Percentiles rank a stretch among this genome's conserved stretches.
phyloP scores from a whole-genome alignment of 805 yeast genomes.

The Cyberlindnera meyerae region DNA sequence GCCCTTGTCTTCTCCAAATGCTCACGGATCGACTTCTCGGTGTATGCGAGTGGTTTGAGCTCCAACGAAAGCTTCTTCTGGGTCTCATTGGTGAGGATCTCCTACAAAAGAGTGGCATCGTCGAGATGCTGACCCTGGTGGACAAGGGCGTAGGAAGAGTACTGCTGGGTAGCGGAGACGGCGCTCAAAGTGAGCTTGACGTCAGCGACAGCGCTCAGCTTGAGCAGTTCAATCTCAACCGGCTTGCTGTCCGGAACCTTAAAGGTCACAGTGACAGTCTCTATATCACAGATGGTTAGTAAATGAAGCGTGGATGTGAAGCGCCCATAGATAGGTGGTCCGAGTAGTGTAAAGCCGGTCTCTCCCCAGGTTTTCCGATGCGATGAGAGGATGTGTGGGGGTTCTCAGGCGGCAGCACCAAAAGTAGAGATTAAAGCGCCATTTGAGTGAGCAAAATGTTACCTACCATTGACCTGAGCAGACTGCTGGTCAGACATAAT shows the following conservation, averaged over 20 bases:
- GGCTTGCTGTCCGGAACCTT: slow-evolving; percentile 14
- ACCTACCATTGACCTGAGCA: slow-evolving; percentile 5
- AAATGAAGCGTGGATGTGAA: too few species aligned
- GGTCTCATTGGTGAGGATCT: slow-evolving; percentile 17
- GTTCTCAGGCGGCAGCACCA: background rate
- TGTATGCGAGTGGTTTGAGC: slow-evolving; percentile 54
- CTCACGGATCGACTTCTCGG: slow-evolving; percentile 50
- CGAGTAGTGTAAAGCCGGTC: too few species aligned
- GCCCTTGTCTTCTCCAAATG: slow-evolving; percentile 66
- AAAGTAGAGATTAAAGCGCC: too few species aligned
- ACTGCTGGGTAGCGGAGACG: slow-evolving; percentile 51
- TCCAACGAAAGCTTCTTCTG: slow-evolving; percentile 35
- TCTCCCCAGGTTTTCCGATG: too few species aligned
- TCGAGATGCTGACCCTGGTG: slow-evolving; percentile 31
- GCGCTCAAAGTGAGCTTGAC: slow-evolving; percentile 53
- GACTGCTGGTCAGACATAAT: slow-evolving; percentile 6
- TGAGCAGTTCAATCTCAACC: slow-evolving; percentile 16
- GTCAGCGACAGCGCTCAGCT: slow-evolving; percentile 48
- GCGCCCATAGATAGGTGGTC: too few species aligned
- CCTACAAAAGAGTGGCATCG: slow-evolving; percentile 26
- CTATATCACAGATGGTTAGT: slow-evolving; percentile 3
- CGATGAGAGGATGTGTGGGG: background rate
- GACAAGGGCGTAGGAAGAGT: slow-evolving; percentile 53
- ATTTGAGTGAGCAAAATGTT: too few species aligned
- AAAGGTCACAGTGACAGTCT: slow-evolving; percentile 9